Conservation (phyloP, 2,329 filamentous ascomycete genomes). For the Aspergillus aculeatinus region DNA sequence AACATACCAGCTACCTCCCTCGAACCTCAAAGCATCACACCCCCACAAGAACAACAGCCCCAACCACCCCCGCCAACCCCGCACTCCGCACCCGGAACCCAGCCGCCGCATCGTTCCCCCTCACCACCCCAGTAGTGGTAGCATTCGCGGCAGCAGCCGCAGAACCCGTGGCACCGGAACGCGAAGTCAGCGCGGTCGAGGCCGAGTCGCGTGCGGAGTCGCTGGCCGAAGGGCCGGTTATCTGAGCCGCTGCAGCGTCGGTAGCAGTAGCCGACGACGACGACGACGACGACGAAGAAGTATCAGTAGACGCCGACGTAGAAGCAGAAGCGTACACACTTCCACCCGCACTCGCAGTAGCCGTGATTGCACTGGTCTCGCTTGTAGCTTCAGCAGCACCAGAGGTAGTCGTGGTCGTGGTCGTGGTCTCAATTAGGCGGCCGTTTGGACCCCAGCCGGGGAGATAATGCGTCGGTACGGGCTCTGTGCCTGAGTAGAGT, state of each 20-base stretch:
- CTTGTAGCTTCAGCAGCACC: neutral
- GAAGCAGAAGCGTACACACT: neutral
- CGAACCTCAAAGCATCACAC: neutral
- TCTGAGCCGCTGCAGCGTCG: neutral
- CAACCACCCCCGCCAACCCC: neutral
- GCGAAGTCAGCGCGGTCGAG: too few relatives aligned
- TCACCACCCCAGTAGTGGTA: too few relatives aligned
- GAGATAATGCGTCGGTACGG: conserved; percentile 7
- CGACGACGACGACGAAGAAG: neutral
- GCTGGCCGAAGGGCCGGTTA: neutral
- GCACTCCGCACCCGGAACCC: neutral
- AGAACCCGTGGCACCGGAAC: neutral
- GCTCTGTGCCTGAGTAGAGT: conserved; percentile 25
- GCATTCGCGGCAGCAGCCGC: neutral
- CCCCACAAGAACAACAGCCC: neutral
- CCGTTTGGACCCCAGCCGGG: conserved; percentile 2
- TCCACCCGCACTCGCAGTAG: neutral
- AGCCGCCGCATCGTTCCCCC: neutral
- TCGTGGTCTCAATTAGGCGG: neutral
- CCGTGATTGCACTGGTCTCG: neutral
- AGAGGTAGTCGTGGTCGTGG: neutral
- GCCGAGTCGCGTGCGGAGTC: too few relatives aligned
- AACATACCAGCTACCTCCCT: too few relatives aligned
- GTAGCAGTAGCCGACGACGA: too few relatives aligned
- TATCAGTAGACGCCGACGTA: neutral